Evolutionary conservation across 1,139 yeast species (phyloP).

Genomic region (Geotrichum fermentans): DNA sequence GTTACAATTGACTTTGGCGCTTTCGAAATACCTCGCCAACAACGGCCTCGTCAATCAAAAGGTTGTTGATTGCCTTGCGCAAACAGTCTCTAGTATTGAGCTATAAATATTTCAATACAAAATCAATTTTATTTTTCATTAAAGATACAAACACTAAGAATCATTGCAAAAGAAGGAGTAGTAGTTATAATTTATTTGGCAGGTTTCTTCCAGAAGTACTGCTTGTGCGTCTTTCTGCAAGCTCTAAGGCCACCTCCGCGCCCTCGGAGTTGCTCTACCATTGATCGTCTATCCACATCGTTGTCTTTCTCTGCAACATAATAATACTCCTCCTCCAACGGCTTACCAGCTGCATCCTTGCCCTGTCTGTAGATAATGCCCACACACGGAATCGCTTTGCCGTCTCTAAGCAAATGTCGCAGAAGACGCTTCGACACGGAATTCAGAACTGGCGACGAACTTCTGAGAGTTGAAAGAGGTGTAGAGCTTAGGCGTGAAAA

Average conservation of each 20-base stretch:
- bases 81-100: conserved; percentile 7
- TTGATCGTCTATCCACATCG: conserved; percentile 60
- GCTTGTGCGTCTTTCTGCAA: conserved; percentile 92
- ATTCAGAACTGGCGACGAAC: conserved; percentile 39
- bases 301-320: conserved; percentile 78
- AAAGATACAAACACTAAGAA: background rate
- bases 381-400: conserved; percentile 48
- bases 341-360: conserved; percentile 94
- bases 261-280: conserved; percentile 69
- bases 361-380: conserved; percentile 89
- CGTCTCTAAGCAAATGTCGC: background rate
- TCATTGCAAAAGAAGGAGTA: background rate
- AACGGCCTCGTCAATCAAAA: conserved; percentile 45
- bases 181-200: conserved; percentile 1
- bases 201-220: conserved; percentile 38
- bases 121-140: background rate
- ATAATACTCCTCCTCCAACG: conserved; percentile 87
- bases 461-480: conserved; percentile 64
- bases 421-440: background rate
- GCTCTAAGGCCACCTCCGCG: conserved; percentile 63
- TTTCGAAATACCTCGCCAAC: conserved; percentile 59
- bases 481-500: conserved; percentile 84
- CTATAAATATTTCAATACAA: background rate
- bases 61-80: conserved; percentile 34
- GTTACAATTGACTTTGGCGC: conserved; percentile 53